These are phyloP conservation scores for Meyerozyma guilliermondii DNA, from an alignment of 1,139 yeast genomes.

Conservation along the genomic window DNA sequence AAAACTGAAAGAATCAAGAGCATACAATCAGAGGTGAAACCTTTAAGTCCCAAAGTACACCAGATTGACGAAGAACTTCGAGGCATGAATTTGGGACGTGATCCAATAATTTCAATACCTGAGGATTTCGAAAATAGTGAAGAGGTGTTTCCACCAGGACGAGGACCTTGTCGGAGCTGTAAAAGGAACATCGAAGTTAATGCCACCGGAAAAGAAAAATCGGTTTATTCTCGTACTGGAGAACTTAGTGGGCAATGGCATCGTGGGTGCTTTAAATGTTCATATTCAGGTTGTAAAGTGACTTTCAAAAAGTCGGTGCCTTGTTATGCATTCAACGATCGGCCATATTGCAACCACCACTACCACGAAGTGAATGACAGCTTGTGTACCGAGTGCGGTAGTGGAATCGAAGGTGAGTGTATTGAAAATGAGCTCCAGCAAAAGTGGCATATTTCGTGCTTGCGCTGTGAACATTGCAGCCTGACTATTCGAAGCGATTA, in stretches of 20 bases:
- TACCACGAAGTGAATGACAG: conserved; percentile 77
- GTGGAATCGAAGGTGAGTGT: conserved; percentile 88
- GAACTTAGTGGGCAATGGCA: conserved; percentile 96
- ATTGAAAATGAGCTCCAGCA: conserved; percentile 68
- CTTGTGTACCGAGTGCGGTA: conserved; percentile 62
- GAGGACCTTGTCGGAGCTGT: conserved; percentile 75
- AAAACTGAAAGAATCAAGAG: not conserved
- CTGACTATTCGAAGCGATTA: conserved; percentile 49
- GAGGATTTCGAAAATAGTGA: conserved; percentile 1
- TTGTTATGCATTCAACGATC: conserved; percentile 74
- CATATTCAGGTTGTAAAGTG: conserved; percentile 44
- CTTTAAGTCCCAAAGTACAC: conserved; percentile 31
- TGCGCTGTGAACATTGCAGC: conserved; percentile 53
- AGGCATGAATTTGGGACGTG: conserved; percentile 15
- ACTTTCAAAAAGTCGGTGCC: conserved; percentile 57
- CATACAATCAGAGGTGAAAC: conserved; percentile 10
- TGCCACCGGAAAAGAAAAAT: conserved; percentile 38
- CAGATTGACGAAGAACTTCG: conserved; percentile 26
- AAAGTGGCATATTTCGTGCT: conserved; percentile 63
- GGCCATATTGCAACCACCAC: conserved; percentile 78
- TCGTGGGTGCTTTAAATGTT: conserved; percentile 74
- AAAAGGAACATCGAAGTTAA: conserved; percentile 31
- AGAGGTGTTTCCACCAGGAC: conserved; percentile 38
- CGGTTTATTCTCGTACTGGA: conserved; percentile 73
- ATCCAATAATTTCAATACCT: conserved; percentile 10